Percentiles rank a stretch among this genome's conserved stretches.
Conservation (phyloP, 164 flowering plant genomes). For the Vitis riparia region DNA sequence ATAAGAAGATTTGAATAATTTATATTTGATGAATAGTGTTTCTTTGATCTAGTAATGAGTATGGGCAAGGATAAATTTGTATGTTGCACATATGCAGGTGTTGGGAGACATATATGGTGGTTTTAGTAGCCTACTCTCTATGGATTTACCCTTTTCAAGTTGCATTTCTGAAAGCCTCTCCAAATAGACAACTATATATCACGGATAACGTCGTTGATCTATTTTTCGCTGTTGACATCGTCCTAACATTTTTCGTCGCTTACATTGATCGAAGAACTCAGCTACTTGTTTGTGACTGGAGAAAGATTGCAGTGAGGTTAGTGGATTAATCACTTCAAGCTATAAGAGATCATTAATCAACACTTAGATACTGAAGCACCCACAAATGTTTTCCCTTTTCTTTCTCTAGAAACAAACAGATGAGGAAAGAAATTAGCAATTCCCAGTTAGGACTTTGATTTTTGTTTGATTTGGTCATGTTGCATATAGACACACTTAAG, state of each 20-base stretch:
- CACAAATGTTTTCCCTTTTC: too few species aligned
- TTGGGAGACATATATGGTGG: conserved; percentile 81
- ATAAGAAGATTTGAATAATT: too few species aligned
- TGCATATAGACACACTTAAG: too few species aligned
- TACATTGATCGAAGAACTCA: conserved; percentile 71
- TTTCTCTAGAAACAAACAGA: too few species aligned
- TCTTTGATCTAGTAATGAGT: too few species aligned
- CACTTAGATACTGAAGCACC: too few species aligned
- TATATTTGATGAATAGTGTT: too few species aligned
- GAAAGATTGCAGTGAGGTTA: conserved; percentile 69
- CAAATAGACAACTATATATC: conserved; percentile 43
- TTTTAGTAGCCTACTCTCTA: conserved; percentile 68
- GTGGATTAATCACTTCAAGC: background rate
- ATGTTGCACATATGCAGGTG: conserved; percentile 43
- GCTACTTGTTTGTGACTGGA: conserved; percentile 57
- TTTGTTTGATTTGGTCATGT: too few species aligned
- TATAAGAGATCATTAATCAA: too few species aligned
- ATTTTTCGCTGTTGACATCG: conserved; percentile 70
- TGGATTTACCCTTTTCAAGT: conserved; percentile 86
- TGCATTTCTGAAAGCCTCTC: conserved; percentile 53
- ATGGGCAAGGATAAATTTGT: too few species aligned
- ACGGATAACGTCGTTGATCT: conserved; percentile 67
- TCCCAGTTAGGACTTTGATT: too few species aligned
- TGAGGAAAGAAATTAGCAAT: too few species aligned
- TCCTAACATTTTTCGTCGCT: conserved; percentile 78